Conservation (phyloP, 1,284 basidiomycete genomes). For the Moniliella sp. region DNA sequence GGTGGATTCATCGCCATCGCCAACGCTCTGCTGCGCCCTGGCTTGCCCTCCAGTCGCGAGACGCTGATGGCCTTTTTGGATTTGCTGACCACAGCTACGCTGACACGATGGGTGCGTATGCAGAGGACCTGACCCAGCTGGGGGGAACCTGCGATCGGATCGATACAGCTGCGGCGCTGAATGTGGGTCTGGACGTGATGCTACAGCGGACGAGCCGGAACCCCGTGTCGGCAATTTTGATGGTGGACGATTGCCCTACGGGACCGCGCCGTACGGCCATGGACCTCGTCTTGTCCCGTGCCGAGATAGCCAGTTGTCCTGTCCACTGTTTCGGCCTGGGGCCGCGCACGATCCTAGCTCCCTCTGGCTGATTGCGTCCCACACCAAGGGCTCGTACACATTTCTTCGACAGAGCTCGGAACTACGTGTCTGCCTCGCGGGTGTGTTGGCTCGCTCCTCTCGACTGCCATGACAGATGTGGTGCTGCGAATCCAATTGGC, state of each 20-base stretch:
- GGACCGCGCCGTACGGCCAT: constrained; percentile 85
- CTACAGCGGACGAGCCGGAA: constrained; percentile 78
- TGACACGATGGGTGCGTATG: no score
- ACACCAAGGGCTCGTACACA: constrained; percentile 87
- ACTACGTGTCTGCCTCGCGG: constrained; percentile 20
- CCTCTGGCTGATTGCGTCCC: constrained; percentile 94
- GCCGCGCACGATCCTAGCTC: constrained; percentile 86
- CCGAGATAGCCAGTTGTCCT: constrained; percentile 80
- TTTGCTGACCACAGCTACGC: no score
- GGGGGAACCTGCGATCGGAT: no score
- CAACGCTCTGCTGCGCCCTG: no score
- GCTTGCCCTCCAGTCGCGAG: no score
- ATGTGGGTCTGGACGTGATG: constrained; percentile 51
- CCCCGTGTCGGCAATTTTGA: constrained; percentile 67
- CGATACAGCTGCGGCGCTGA: constrained; percentile 22
- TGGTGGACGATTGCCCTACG: constrained; percentile 74
- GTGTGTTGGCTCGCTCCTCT: constrained; percentile 24
- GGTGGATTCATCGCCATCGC: no score
- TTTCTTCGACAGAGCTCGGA: constrained; percentile 26
- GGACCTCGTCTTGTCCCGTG: constrained; percentile 86
- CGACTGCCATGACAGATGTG: constrained; percentile 18
- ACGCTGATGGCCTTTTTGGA: no score
- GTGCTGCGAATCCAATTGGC: constrained; percentile 19
- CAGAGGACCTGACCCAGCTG: no score
- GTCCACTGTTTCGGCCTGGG: constrained; percentile 93